Base-by-base conservation (phyloP, 805 yeast species). In the Osmozyma mogii region DNA sequence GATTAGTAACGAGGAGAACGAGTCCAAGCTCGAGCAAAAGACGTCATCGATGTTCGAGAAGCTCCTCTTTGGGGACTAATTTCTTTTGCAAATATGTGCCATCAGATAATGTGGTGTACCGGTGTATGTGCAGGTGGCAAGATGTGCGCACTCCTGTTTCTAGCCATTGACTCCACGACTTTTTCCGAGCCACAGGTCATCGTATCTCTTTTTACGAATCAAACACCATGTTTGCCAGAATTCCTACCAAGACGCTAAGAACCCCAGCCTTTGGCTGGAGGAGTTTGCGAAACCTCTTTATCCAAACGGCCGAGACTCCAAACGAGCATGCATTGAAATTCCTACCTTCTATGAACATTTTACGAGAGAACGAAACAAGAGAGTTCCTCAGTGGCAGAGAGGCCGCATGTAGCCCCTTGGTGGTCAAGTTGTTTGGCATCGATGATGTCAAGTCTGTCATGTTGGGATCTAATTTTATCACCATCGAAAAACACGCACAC, bases 291-390 rank as follows among this genome's bases (percentile, higher is more conserved):
- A 38, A 26, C 25, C 49, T 80, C 18, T 80, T 77, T 52, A 85
- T 85, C 25, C 94, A 84, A 50, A 85, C 95, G 0, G 77, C 80
- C 19, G 74, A 78, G 17, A 85, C 95, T 0, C 95, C 95, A 2
- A 85, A 85, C 49, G 88, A 77, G 31, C 77, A 83, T 43, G 95
- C 95, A 0, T 56, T 85, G 33, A 85, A 85, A 62, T 85, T 85
- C 45, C 53, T 84, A 18, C 95, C 95, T 1, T 77, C 85, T 9
- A 73, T 69, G 55, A 62, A 65, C 25, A 71, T 84, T n/a, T 58
- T 84, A 11, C 66, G 61, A 13, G 53, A 45, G 27, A 73, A 74
- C 24, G 68, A 71, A 37, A 84, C 94, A 0, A 56, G 76, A 16
- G 95, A 85, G 54, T 81, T 76, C 42, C 59, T 79, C 22, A 68